Evolutionary conservation across 2,329 filamentous ascomycete species (phyloP), one percentile per base, ranked within the genome.

Genomic region (Apiospora arundinis): DNA sequence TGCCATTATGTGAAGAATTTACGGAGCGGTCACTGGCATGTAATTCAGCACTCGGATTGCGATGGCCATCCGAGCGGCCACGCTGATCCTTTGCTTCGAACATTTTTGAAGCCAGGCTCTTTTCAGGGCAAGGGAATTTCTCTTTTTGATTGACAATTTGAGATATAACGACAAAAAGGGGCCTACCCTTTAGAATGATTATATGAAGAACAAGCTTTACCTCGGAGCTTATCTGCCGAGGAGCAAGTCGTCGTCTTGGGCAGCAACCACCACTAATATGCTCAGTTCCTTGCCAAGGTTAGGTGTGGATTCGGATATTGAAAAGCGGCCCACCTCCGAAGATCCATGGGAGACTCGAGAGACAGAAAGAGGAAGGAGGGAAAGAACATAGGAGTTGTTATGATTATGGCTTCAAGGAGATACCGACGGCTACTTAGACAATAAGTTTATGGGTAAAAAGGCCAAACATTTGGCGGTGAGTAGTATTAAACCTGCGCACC

Each of bases 1-100:
- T 71, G 21, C 70, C 73, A 60, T 69, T 73, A 37, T 70, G 71
- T 7, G 69, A 70, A 25, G 68, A 70, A 14, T 14, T 32, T 37
- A 67, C 37, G 63, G 60, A 68, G 42, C 63, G 37, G 11, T 68
- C 71, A 48, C 63, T 42, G 42, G 46, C 68, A 46, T 66, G 71
- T 28, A 45, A 11, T 42, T 68, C 68, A 42, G 45, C n/a, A 66
- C 71, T 70, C 25, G 40, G 25, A 16, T 25, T 42, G 25, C 68
- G 68, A 32, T 7, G 69, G 23, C 25, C 67, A 44, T n/a, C 45
- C 12, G 37, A 7, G 28, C 40, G 32, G 42, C 44, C 48, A 44
- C 48, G 37, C 40, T 68, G 65, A 65, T 63, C 28, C 25, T 65
- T 70, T 28, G 65, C 37, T 42, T 23, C 71, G 40, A 66, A 70